Conservation (phyloP, 148 eudicot species). For the Diospyros lotus region DNA sequence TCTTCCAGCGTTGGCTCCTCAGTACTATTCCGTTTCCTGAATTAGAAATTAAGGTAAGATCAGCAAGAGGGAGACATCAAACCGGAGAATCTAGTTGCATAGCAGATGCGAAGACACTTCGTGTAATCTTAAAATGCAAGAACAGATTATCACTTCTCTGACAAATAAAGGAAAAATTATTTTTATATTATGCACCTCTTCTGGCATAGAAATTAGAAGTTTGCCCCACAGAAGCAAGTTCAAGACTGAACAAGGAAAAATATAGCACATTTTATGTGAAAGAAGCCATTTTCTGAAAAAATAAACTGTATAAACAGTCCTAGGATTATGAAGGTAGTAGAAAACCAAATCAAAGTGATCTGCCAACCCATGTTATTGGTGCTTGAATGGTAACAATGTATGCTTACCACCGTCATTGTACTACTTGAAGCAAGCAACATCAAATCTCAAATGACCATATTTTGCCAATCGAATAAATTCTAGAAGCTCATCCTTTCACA, state of each 20-base stretch:
- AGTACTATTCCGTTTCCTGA: constrained; percentile 49
- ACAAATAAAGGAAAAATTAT: background rate
- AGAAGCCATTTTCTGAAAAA: background rate
- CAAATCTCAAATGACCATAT: no score
- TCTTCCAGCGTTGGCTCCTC: constrained; percentile 25
- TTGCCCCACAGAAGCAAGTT: background rate
- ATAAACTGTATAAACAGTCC: background rate
- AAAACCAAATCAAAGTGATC: no score
- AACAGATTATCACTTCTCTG: background rate
- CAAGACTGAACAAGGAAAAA: background rate
- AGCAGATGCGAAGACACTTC: background rate
- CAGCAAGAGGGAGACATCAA: background rate
- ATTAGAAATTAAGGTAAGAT: constrained; percentile 7
- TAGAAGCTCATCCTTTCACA: no score
- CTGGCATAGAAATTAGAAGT: background rate
- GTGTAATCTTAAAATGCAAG: background rate
- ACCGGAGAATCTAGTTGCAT: background rate
- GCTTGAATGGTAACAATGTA: no score
- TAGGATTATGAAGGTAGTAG: no score
- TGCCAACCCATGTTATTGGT: no score
- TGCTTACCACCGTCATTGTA: no score
- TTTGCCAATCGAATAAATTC: no score
- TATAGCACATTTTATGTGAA: background rate
- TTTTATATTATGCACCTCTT: background rate
- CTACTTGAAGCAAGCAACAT: no score